These are phyloP conservation scores for Dipodascus geniculatus DNA, from an alignment of 805 yeast genomes.

Conservation along the genomic window DNA sequence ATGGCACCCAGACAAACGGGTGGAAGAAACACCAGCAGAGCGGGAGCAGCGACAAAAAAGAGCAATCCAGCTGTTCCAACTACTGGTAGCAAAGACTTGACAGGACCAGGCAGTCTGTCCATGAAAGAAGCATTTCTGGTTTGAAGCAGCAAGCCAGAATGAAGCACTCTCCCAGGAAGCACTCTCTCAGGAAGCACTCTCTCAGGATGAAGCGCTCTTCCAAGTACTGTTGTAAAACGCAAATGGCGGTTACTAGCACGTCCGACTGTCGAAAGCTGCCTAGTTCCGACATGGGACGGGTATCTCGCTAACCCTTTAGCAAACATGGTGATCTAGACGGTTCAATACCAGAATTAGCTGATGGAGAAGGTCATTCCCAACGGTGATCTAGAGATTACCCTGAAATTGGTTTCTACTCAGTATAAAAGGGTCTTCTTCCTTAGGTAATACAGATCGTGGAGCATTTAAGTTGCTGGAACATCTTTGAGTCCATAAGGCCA, in stretches of 20 bases:
- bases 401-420: no score
- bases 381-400: not conserved
- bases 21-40: slow-evolving; percentile 2
- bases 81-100: not conserved
- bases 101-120: slow-evolving; percentile 2
- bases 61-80: not conserved
- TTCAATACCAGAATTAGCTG: not conserved
- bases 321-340: not conserved
- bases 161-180: no score
- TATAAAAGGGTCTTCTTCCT: no score
- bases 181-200: no score
- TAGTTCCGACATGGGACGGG: not conserved
- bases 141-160: not conserved
- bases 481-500: no score
- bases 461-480: no score
- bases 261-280: not conserved
- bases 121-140: not conserved
- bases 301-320: not conserved
- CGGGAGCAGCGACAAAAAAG: slow-evolving; percentile 2
- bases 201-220: no score
- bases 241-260: no score
- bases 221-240: no score
- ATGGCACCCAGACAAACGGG: slow-evolving; percentile 1
- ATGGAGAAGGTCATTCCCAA: not conserved
- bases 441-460: no score